A percentile compares a stretch with the other conserved stretches of the same genome.
These are phyloP conservation scores for Vigna hirtella DNA, from an alignment of 306 rosid genomes.

Conservation along the genomic window DNA sequence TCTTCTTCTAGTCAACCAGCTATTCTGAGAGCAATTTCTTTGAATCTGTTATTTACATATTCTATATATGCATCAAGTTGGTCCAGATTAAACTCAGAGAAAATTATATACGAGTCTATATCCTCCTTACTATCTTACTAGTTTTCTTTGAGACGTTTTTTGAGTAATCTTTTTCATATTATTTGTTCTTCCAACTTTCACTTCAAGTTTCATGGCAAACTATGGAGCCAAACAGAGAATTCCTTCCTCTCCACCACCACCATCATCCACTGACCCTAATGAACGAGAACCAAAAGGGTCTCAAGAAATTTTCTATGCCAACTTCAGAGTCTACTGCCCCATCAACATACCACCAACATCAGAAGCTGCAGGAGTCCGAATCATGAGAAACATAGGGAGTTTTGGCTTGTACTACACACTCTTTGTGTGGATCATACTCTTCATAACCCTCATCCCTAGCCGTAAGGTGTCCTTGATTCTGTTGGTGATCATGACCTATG, in stretches of 20 bases:
- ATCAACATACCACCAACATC: constrained; percentile 59
- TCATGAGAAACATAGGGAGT: constrained; percentile 50
- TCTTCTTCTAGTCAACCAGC: constrained; percentile 18
- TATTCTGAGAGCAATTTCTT: not conserved
- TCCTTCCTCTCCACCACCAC: constrained; percentile 38
- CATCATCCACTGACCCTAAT: constrained; percentile 20
- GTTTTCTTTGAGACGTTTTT: not conserved
- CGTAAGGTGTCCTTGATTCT: constrained; percentile 59
- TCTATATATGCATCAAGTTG: not conserved
- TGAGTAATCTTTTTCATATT: not conserved
- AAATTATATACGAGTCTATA: not conserved
- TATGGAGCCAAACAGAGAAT: constrained; percentile 60
- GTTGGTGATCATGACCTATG: constrained; percentile 58
- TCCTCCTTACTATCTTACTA: not conserved
- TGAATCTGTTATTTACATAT: not conserved
- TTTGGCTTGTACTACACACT: constrained; percentile 57
- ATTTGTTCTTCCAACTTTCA: not conserved
- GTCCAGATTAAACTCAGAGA: not conserved
- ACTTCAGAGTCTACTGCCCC: constrained; percentile 48
- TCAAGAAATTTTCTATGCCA: constrained; percentile 30
- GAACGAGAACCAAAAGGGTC: constrained; percentile 53
- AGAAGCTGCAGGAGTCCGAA: constrained; percentile 56
- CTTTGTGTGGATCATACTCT: constrained; percentile 73
- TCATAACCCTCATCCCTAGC: constrained; percentile 61
- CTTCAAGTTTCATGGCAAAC: constrained; percentile 49